Base-by-base conservation (phyloP, 805 yeast genomes). In the Starmerella stigmatis region DNA sequence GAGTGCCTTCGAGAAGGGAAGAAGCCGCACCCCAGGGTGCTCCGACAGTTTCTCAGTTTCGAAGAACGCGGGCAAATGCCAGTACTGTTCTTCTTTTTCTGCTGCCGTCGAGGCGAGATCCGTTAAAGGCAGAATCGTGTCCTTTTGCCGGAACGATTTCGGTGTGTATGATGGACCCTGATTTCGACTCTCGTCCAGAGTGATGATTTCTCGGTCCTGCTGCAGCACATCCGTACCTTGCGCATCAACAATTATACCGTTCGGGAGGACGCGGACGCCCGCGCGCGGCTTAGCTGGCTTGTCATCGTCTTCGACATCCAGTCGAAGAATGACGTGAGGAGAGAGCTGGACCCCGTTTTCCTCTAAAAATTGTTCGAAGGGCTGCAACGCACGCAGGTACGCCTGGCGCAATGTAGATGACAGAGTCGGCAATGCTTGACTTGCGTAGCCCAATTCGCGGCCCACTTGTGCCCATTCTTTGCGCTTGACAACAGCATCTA, bases 401-500 rank as follows among this genome's bases (percentile, higher is more conserved):
- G 40, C 39, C 11, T 29, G 37, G 19, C 54, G 50, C 32, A 49
- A 19, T 9, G 47, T 31, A 4, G 50, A 43, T 32, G 49, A 44
- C 23, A 51, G 36, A n/a, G 53, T 43, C 8, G 47, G 47, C 22
- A 17, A 12, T 2, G 38, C 21, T 11, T 76, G 72, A 2, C 85
- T 86, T 26, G 76, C 72, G 58, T 78, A 81, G 0, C 94, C 94
- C 41, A 85, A 64, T 54, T 83, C 94, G 44, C 86, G 68, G 12
- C 89, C 89, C 9, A 85, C 73, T 57, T 81, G 86, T 1, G 86
- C 86, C 95, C 94, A 85, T 37, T 75, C 66, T 56, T 81, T 81
- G 45, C 72, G 72, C 45, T 70, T 61, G 37, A 81, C 73, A n/a
- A 84, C 86, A 10, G 63, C 68, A 10, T 69, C 67, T 57, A 69